These are phyloP conservation scores for Nothophoma quercina DNA, from an alignment of 2,329 filamentous ascomycete species.

Conservation along the genomic window DNA sequence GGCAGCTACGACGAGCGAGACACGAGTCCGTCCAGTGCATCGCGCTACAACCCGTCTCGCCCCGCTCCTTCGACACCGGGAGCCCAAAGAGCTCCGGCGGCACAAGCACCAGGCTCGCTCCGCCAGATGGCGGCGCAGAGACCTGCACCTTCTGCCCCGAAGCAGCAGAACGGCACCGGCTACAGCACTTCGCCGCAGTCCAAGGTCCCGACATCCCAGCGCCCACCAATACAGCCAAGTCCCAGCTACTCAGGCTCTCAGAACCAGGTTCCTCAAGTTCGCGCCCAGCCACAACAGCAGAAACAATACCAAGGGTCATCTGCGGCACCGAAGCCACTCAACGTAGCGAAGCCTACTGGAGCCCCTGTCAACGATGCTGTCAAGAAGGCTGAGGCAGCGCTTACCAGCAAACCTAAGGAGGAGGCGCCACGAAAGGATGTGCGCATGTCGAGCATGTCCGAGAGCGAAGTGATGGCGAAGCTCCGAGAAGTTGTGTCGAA, in stretches of 20 bases:
- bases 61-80: conserved; percentile 80
- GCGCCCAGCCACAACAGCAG: conserved; percentile 51
- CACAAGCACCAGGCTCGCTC: conserved; percentile 58
- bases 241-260: conserved; percentile 44
- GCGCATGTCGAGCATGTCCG: conserved; percentile 98
- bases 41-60: conserved; percentile 83
- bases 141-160: conserved; percentile 78
- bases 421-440: conserved; percentile 86
- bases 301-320: conserved; percentile 53
- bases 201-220: conserved; percentile 37
- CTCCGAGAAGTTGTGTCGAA: conserved; percentile 94
- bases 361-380: conserved; percentile 70
- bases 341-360: conserved; percentile 57
- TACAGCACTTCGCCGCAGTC: conserved; percentile 40
- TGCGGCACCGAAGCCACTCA: conserved; percentile 63
- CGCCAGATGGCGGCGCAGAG: conserved; percentile 74
- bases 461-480: conserved; percentile 96
- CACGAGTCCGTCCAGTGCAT: conserved; percentile 55
- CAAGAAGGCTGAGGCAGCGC: conserved; percentile 87
- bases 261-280: conserved; percentile 51
- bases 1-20: conserved; percentile 58
- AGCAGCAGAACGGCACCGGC: conserved; percentile 45
- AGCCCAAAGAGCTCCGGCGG: conserved; percentile 53
- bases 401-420: conserved; percentile 74
- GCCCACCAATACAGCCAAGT: conserved; percentile 56